phyloP scores from a whole-genome alignment of 208 protist species.

The Wallacemonas collosoma region DNA sequence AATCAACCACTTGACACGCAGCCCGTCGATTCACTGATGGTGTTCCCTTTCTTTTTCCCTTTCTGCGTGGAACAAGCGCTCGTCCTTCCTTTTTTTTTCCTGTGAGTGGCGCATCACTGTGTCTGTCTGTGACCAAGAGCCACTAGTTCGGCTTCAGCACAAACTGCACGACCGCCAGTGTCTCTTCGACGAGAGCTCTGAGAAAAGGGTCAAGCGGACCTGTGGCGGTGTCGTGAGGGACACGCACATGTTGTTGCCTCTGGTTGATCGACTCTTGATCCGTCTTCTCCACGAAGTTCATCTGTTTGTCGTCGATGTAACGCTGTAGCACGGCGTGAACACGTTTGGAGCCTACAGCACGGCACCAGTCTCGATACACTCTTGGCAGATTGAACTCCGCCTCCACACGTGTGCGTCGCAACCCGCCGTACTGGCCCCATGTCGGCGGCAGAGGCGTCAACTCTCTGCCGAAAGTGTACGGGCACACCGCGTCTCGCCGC shows the following conservation, averaged over 20 bases:
- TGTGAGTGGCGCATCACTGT: neutral
- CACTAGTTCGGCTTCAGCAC: constrained; percentile 11
- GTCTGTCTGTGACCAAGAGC: neutral
- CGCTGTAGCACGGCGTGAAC: neutral
- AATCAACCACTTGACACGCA: too few relatives aligned
- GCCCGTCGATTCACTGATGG: too few relatives aligned
- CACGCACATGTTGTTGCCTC: neutral
- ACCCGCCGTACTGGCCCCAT: neutral
- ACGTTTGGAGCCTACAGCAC: neutral
- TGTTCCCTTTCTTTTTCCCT: too few relatives aligned
- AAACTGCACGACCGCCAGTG: constrained; percentile 60
- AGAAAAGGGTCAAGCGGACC: constrained; percentile 51
- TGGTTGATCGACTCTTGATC: neutral
- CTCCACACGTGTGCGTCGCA: constrained; percentile 31
- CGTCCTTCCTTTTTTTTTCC: neutral
- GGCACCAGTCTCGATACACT: constrained; percentile 40
- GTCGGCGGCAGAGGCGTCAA: neutral
- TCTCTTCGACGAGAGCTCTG: constrained; percentile 45
- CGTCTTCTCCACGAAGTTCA: too few relatives aligned
- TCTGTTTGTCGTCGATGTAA: neutral
- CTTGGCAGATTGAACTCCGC: constrained; percentile 57
- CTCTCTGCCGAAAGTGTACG: neutral
- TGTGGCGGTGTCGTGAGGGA: neutral
- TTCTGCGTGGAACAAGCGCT: too few relatives aligned
- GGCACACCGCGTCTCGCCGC: neutral